These are phyloP conservation scores for Picochlorum sp. DNA, from an alignment of 139 green algal species.

Conservation along the genomic window DNA sequence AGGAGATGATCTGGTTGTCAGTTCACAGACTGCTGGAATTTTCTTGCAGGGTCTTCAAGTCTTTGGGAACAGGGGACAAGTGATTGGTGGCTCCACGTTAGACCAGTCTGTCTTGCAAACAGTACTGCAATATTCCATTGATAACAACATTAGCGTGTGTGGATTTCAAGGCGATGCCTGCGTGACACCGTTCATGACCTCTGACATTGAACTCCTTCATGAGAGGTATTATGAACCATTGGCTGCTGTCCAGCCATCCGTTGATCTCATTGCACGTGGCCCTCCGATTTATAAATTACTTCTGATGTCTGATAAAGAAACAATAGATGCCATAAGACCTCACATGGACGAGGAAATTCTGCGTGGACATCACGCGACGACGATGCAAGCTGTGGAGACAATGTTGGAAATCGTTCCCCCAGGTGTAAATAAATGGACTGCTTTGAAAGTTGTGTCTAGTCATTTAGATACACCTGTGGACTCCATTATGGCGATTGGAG, in stretches of 20 bases:
- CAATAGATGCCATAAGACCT: conserved; percentile 43
- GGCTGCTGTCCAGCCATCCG: conserved; percentile 19
- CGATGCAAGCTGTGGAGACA: conserved; percentile 73
- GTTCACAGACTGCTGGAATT: conserved; percentile 48
- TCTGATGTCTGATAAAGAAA: conserved; percentile 60
- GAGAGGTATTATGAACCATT: conserved; percentile 79
- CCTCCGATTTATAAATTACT: conserved; percentile 71
- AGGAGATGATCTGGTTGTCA: conserved; percentile 55
- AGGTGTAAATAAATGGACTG: conserved; percentile 80
- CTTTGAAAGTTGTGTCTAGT: conserved; percentile 39
- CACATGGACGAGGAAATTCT: conserved; percentile 37
- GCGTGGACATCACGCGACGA: conserved; percentile 26
- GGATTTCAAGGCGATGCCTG: conserved; percentile 85
- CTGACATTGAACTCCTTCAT: conserved; percentile 57
- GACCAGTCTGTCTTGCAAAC: conserved; percentile 39
- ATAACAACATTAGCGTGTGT: conserved; percentile 30
- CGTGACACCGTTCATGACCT: conserved; percentile 49
- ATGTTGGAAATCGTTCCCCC: conserved; percentile 91
- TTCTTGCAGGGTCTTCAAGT: conserved; percentile 81
- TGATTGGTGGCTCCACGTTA: conserved; percentile 32
- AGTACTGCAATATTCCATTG: conserved; percentile 43
- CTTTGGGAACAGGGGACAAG: conserved; percentile 40
- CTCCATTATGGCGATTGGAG: conserved; percentile 78
- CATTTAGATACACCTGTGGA: background rate
- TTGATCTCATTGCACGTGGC: conserved; percentile 42